These are phyloP conservation scores for Primulina eburnea DNA, from an alignment of 257 asterid genomes.

Conservation along the genomic window DNA sequence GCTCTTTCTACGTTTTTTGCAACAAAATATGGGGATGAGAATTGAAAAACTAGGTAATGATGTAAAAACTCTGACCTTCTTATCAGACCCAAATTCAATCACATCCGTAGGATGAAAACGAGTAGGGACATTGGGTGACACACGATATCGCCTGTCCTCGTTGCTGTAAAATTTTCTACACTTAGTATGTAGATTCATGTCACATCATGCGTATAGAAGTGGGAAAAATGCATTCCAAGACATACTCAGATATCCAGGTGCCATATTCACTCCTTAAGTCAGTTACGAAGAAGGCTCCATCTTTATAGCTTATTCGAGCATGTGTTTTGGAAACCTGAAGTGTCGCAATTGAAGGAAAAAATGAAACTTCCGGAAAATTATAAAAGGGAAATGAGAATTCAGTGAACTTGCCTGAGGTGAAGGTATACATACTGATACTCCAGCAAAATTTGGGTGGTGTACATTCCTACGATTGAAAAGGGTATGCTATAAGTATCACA, in stretches of 20 bases:
- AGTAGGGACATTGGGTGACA: constrained; percentile 62
- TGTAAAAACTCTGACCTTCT: constrained; percentile 34
- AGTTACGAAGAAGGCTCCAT: constrained; percentile 61
- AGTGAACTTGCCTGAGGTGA: constrained; percentile 53
- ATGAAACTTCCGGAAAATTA: not conserved
- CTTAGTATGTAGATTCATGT: constrained; percentile 5
- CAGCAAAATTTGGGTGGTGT: constrained; percentile 50
- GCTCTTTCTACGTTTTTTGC: not conserved
- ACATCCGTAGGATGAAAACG: constrained; percentile 74
- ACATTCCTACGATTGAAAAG: constrained; percentile 47
- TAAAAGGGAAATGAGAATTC: not conserved
- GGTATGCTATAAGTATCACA: not conserved
- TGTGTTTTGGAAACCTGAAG: constrained; percentile 64
- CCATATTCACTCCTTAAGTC: constrained; percentile 82
- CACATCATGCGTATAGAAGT: not conserved
- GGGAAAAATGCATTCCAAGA: not conserved
- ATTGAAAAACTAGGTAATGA: not conserved
- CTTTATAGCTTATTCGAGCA: constrained; percentile 68
- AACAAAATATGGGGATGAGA: not conserved
- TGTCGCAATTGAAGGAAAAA: no score
- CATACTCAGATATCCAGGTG: constrained; percentile 81
- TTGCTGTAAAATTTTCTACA: constrained; percentile 40
- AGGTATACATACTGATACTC: constrained; percentile 49
- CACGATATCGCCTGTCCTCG: constrained; percentile 59
- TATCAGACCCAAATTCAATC: constrained; percentile 78